Percentiles rank a stretch among this genome's conserved stretches.
These are phyloP conservation scores for Ogataea ganodermae DNA, from an alignment of 805 yeast species.

Conservation along the genomic window DNA sequence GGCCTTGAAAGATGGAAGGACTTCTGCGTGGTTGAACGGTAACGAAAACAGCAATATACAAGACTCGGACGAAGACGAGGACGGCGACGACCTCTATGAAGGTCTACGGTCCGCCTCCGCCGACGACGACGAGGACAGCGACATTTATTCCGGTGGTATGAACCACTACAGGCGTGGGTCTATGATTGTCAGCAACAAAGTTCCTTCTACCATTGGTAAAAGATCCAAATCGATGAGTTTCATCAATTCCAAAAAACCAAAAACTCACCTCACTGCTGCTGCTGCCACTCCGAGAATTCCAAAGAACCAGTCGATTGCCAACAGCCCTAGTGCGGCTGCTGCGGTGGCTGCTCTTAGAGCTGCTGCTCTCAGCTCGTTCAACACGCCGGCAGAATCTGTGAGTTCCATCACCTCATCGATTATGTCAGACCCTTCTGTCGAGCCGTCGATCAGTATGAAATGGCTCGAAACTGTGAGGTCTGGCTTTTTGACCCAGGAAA, in stretches of 20 bases:
- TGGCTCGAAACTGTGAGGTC: slow-evolving; percentile 76
- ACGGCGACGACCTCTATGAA: slow-evolving; percentile 44
- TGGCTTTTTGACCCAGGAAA: slow-evolving; percentile 77
- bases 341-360: slow-evolving; percentile 76
- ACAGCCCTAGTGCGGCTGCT: slow-evolving; percentile 65
- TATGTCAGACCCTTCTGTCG: slow-evolving; percentile 38
- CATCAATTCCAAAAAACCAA: slow-evolving; percentile 52
- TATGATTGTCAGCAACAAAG: slow-evolving; percentile 40
- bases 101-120: slow-evolving; percentile 30
- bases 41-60: slow-evolving; percentile 5
- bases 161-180: slow-evolving; percentile 35
- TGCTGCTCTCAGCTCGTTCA: slow-evolving; percentile 57
- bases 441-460: slow-evolving; percentile 47
- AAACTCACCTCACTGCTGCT: slow-evolving; percentile 62
- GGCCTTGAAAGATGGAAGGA: slow-evolving; percentile 12
- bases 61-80: slow-evolving; percentile 39
- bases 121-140: slow-evolving; percentile 41
- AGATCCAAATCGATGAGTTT: slow-evolving; percentile 69
- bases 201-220: slow-evolving; percentile 44
- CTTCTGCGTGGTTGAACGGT: slow-evolving; percentile 15
- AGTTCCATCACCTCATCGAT: slow-evolving; percentile 36
- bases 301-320: slow-evolving; percentile 52
- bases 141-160: slow-evolving; percentile 19
- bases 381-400: slow-evolving; percentile 40
- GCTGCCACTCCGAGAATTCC: slow-evolving; percentile 83